phyloP scores from a whole-genome alignment of 805 yeast genomes.

The Hanseniaspora singularis region DNA sequence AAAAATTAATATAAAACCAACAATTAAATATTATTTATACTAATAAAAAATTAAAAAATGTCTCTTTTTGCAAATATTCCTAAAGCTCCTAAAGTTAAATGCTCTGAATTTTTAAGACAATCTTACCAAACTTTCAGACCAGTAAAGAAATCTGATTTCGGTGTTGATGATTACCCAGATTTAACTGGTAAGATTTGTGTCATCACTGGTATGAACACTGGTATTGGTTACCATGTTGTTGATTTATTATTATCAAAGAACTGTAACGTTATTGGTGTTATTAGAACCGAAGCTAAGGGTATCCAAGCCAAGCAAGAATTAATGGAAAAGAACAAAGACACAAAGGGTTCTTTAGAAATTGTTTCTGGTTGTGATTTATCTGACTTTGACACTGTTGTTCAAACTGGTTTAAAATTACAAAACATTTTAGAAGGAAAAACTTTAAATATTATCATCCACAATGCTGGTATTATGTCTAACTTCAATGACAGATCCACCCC shows the following conservation, averaged over 20 bases:
- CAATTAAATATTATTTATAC: too few relatives aligned
- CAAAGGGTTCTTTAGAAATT: constrained; percentile 23
- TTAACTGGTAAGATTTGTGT: constrained; percentile 31
- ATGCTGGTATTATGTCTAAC: constrained; percentile 31
- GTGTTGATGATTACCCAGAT: constrained; percentile 30
- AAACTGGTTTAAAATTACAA: constrained; percentile 24
- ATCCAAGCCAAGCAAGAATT: constrained; percentile 25
- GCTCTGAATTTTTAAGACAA: constrained; percentile 18
- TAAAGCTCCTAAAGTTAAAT: too few relatives aligned
- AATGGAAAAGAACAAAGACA: constrained; percentile 21
- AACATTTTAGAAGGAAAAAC: constrained; percentile 18
- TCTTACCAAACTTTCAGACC: constrained; percentile 23
- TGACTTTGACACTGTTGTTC: constrained; percentile 30
- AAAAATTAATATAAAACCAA: too few relatives aligned
- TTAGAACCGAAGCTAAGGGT: constrained; percentile 30
- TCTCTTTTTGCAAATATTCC: too few relatives aligned
- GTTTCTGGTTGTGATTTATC: constrained; percentile 29
- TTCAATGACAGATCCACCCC: constrained; percentile 23
- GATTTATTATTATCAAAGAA: constrained; percentile 26
- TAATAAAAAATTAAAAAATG: too few relatives aligned
- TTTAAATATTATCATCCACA: constrained; percentile 28
- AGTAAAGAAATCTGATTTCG: constrained; percentile 22
- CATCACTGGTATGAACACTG: constrained; percentile 34
- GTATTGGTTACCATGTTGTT: constrained; percentile 28
- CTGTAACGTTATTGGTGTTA: constrained; percentile 27